Evolutionary conservation across 2,329 filamentous ascomycete species (phyloP), one percentile per base, ranked within the genome.

Genomic region (Alternaria alternata): DNA sequence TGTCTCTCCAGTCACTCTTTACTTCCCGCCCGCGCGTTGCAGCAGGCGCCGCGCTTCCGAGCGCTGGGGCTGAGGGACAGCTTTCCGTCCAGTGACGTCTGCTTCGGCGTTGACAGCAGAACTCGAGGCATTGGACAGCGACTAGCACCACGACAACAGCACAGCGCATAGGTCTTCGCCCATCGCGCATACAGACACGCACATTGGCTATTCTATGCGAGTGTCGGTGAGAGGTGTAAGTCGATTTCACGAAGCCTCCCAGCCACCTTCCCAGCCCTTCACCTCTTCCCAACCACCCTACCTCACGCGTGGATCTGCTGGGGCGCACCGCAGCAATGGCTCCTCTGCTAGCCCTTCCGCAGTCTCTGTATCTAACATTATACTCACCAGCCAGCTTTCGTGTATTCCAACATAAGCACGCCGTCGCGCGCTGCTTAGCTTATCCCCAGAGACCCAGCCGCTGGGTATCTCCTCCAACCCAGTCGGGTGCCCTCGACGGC

Each of bases 231-330:
- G 59, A 57, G 48, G 34, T 54, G 59, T 61, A 57, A 57, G 63
- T 61, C 36, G 52, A 51, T 34, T 60, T 30, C 30, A 42, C 61
- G 30, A 58, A 53, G 51, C 28, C 36, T 42, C 59, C 67, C 68
- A 70, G 66, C 67, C 67, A 61, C 62, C 64, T 59, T 59, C 54
- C 68, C 66, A 69, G 61, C 65, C 57, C 57, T 60, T 60, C 53
- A 60, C 53, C 53, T 51, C 42, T 54, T 43, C 53, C 52, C 57
- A 55, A 51, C 57, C 57, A 34, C 57, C 53, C 47, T 32, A 7
- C 42, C 44, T 53, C 48, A 46, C 57, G 44, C 47, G 51, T 47
- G 57, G 55, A 60, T 44, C 51, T 56, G 58, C 61, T 41, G 47
- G 54, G 56, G 52, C 48, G 41, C 51, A 63, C 64, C 41, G 52